A percentile compares a stretch with the other conserved stretches of the same genome.
These are phyloP conservation scores for Elasticomyces elasticus DNA, from an alignment of 495 filamentous ascomycete genomes.

Conservation along the genomic window DNA sequence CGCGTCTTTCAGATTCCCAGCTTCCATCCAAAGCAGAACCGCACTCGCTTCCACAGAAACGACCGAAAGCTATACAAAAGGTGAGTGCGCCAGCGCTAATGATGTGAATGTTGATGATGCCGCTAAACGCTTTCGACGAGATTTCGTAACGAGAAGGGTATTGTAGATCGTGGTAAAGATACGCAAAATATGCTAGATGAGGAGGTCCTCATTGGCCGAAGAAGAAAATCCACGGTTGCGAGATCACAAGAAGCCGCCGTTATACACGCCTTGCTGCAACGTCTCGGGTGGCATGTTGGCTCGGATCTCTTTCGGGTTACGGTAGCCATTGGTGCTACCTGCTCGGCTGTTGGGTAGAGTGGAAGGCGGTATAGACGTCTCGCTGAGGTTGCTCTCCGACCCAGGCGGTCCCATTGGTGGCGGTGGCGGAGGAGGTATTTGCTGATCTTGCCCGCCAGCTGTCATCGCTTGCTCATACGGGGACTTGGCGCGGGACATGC, in stretches of 20 bases:
- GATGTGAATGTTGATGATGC: background rate
- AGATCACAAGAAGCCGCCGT: conserved; percentile 16
- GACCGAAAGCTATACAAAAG: background rate
- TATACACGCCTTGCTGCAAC: conserved; percentile 27
- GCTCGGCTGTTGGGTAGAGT: conserved; percentile 9
- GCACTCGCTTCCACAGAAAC: background rate
- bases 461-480: conserved; percentile 23
- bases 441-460: conserved; percentile 13
- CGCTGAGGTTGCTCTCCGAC: background rate
- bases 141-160: background rate
- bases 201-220: background rate
- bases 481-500: conserved; percentile 17
- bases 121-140: background rate
- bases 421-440: conserved; percentile 19
- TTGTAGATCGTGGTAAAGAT: background rate
- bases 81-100: conserved; percentile 1
- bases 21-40: background rate
- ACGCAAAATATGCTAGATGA: background rate
- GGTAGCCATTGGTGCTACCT: conserved; percentile 26
- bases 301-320: conserved; percentile 34
- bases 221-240: background rate
- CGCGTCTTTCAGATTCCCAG: background rate
- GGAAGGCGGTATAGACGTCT: conserved; percentile 15
- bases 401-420: conserved; percentile 7
- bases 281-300: conserved; percentile 35